Conservation (phyloP, 1,139 yeast genomes). For the Lodderomyces jiufengensis region DNA sequence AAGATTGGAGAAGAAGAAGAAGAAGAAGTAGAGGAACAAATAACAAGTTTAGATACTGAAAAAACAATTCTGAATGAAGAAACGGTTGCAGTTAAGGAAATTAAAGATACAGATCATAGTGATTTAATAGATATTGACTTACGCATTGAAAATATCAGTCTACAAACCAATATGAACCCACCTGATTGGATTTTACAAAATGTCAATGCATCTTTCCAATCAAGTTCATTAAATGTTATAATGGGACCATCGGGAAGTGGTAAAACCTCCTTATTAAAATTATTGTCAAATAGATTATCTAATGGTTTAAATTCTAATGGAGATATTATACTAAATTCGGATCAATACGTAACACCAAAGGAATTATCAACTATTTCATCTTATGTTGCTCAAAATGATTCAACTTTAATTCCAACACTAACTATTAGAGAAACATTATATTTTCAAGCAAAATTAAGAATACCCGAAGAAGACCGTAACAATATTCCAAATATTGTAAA, state of each 20-base stretch:
- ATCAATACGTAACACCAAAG: slow-evolving; percentile 32
- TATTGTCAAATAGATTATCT: slow-evolving; percentile 60
- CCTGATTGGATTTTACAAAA: slow-evolving; percentile 25
- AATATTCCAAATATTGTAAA: slow-evolving; percentile 34
- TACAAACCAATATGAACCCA: slow-evolving; percentile 7
- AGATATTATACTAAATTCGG: slow-evolving; percentile 18
- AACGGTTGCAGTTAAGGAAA: not conserved
- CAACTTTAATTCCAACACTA: slow-evolving; percentile 57
- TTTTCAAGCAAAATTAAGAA: slow-evolving; percentile 63
- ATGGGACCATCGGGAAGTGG: slow-evolving; percentile 88
- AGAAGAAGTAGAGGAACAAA: slow-evolving; percentile 14
- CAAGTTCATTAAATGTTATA: slow-evolving; percentile 62
- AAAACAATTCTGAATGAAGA: too few relatives aligned
- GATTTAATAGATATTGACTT: too few relatives aligned
- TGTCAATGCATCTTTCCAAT: slow-evolving; percentile 51
- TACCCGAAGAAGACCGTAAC: slow-evolving; percentile 32
- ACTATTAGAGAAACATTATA: slow-evolving; percentile 70
- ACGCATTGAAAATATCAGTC: slow-evolving; percentile 13
- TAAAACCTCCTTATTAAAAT: slow-evolving; percentile 64
- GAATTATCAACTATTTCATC: slow-evolving; percentile 49
- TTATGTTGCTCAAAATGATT: slow-evolving; percentile 75
- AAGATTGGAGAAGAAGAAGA: slow-evolving; percentile 27
- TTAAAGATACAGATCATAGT: slow-evolving; percentile 4
- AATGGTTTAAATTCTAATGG: slow-evolving; percentile 20
- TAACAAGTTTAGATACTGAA: too few relatives aligned